These are phyloP conservation scores for Ichthyophthirius multifiliis DNA, from an alignment of 169 alveolate genomes.

Conservation along the genomic window DNA sequence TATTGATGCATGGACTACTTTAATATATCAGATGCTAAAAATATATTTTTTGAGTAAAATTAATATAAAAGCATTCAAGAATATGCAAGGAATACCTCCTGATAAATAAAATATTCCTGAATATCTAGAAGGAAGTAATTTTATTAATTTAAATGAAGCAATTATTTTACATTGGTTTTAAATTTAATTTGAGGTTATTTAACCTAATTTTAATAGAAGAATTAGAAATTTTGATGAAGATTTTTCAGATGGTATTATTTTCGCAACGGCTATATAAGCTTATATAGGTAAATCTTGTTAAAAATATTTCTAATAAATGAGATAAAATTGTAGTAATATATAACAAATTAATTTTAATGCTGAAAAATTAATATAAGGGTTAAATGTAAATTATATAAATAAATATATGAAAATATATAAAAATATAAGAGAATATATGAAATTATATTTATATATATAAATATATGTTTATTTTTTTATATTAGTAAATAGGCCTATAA, in stretches of 20 bases:
- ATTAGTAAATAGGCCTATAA: slow-evolving; percentile 65
- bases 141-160: slow-evolving; percentile 18
- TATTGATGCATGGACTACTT: slow-evolving; percentile 87
- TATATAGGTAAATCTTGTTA: slow-evolving; percentile 59
- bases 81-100: slow-evolving; percentile 64
- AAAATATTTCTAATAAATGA: slow-evolving; percentile 35
- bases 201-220: slow-evolving; percentile 67
- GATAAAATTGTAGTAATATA: slow-evolving; percentile 41
- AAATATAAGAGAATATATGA: too few species aligned
- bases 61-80: slow-evolving; percentile 75
- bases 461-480: neutral
- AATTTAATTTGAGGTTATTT: slow-evolving; percentile 65
- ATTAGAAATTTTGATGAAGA: slow-evolving; percentile 83
- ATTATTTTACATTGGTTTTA: slow-evolving; percentile 28
- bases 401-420: neutral
- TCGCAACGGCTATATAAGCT: slow-evolving; percentile 73
- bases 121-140: slow-evolving; percentile 29
- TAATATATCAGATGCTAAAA: slow-evolving; percentile 84
- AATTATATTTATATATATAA: neutral
- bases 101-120: slow-evolving; percentile 55
- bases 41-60: slow-evolving; percentile 86
- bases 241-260: slow-evolving; percentile 74
- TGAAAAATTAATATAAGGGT: slow-evolving; percentile 58
- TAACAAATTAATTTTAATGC: slow-evolving; percentile 68
- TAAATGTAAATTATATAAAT: neutral